Percentiles rank a stretch among this genome's conserved stretches.
Conservation (phyloP, 768 basidiomycete genomes). For the Sporobolomyces pararoseus region DNA sequence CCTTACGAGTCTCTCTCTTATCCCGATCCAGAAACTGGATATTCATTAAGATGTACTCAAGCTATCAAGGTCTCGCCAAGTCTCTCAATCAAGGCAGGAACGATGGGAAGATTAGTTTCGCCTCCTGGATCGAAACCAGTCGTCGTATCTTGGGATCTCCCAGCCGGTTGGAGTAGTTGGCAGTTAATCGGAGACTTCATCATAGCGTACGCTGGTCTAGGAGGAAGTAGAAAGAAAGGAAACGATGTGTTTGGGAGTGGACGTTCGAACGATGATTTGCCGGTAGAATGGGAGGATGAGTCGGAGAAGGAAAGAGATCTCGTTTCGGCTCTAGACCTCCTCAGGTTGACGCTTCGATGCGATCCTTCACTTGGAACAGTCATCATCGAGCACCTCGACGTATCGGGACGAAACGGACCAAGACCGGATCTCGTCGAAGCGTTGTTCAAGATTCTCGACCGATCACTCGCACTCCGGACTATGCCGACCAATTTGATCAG, state of each 20-base stretch:
- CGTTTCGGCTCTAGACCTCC: conserved; percentile 70
- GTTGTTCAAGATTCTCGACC: conserved; percentile 74
- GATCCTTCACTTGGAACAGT: conserved; percentile 63
- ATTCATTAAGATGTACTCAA: conserved; percentile 15
- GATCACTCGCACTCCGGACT: conserved; percentile 57
- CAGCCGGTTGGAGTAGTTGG: conserved; percentile 70
- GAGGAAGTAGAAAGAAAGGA: neutral
- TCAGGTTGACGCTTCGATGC: conserved; percentile 67
- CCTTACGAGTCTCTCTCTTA: conserved; percentile 38
- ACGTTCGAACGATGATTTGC: conserved; percentile 19
- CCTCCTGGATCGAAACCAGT: conserved; percentile 60
- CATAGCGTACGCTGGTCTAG: conserved; percentile 23
- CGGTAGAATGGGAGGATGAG: conserved; percentile 58
- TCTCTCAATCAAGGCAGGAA: conserved; percentile 63
- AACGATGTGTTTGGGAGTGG: conserved; percentile 29
- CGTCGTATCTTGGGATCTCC: conserved; percentile 73
- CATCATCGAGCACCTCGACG: conserved; percentile 64
- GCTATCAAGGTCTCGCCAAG: conserved; percentile 56
- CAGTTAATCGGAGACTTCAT: conserved; percentile 75
- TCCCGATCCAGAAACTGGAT: conserved; percentile 28
- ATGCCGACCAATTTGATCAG: conserved; percentile 24
- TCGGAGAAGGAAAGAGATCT: conserved; percentile 64
- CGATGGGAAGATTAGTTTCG: conserved; percentile 67
- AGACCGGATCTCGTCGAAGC: conserved; percentile 73
- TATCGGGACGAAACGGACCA: conserved; percentile 54